A percentile compares a stretch with the other conserved stretches of the same genome.
phyloP scores from a whole-genome alignment of 371 early-diverging fungal species.

The Apophysomyces ossiformis region DNA sequence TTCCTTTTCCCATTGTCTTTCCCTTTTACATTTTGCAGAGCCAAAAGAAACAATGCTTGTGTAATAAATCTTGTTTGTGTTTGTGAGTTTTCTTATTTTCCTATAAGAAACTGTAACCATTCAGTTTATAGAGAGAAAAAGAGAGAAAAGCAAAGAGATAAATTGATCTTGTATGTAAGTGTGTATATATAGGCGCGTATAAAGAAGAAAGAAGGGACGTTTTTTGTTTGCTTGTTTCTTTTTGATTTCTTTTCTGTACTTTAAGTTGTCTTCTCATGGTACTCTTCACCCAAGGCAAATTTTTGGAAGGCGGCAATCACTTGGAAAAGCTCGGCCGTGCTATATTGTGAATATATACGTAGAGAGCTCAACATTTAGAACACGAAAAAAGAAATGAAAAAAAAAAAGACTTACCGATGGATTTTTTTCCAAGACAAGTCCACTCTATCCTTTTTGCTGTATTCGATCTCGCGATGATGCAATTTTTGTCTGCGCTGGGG shows the following conservation, averaged over 20 bases:
- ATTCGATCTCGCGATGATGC: conserved; percentile 40
- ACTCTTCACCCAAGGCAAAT: conserved; percentile 1
- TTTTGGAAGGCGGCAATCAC: conserved; percentile 11
- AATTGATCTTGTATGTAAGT: too few species aligned
- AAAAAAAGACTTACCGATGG: conserved; percentile 21
- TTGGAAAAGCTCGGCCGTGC: conserved; percentile 15
- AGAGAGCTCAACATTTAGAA: neutral
- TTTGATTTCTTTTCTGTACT: neutral
- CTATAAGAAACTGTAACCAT: too few species aligned
- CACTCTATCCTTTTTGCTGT: conserved; percentile 36
- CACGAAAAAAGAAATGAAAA: neutral
- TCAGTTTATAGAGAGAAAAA: too few species aligned
- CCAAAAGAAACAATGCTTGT: too few species aligned
- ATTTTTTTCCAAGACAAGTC: conserved; percentile 31
- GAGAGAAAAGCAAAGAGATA: too few species aligned
- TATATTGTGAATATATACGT: neutral
- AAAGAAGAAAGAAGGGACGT: too few species aligned
- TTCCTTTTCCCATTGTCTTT: too few species aligned
- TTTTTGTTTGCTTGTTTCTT: too few species aligned
- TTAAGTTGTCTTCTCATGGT: neutral
- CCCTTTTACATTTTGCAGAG: too few species aligned
- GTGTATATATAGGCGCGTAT: too few species aligned
- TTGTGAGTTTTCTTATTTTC: too few species aligned
- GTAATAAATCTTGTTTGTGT: too few species aligned
- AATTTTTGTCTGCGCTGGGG: conserved; percentile 62